Base-by-base conservation (phyloP, 768 basidiomycete species). In the Clitopilus hobsonii region DNA sequence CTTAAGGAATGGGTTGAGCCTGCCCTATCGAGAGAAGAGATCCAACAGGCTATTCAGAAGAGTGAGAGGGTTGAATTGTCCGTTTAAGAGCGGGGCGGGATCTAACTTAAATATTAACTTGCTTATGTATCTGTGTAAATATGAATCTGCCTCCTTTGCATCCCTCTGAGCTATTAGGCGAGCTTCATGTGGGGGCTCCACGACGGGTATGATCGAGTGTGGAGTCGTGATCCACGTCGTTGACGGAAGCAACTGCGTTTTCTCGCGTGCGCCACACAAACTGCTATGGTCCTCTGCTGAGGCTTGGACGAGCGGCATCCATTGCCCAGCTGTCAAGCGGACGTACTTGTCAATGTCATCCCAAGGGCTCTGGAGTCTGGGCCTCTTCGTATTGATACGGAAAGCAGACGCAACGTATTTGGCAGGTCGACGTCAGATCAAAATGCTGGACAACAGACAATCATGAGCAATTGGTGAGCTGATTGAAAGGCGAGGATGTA, bases 1-100 rank as follows among this genome's bases (percentile, higher is more conserved):
- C 66, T 98, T 55, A 78, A 72, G 64, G 89, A 94, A 1, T 94
- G 91, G 88, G 94, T 98, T 20, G 71, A 71, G 52, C 94, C 94
- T n/a, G 92, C 87, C 8, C 70, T 98, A 59, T 76, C 67, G n/a
- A 78, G 79, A 26, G 59, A 67, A 24, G 86, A 88, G 61, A 61
- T 85, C 29, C 72, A 79, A 55, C 77, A 74, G 10, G 83, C 80
- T 25, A 71, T 91, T 20, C 67, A 62, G 18, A 72, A 69, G 49
- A 78, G 79, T 24, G 74, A 68, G 25, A 85, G 77, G 66, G 82
- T 89, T 29, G 89, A 91, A 65, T 71, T 91, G 64, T 76, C 69
- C 61, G 89, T 89, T 56, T 84, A 41, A 57, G 36, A 14, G n/a
- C 45, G 26, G 49, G 2, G 23, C 11, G 25, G 52, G 41, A 45